Evolutionary conservation across 23 red algal genomes (phyloP).

Genomic region (Gracilaria vermiculophylla): DNA sequence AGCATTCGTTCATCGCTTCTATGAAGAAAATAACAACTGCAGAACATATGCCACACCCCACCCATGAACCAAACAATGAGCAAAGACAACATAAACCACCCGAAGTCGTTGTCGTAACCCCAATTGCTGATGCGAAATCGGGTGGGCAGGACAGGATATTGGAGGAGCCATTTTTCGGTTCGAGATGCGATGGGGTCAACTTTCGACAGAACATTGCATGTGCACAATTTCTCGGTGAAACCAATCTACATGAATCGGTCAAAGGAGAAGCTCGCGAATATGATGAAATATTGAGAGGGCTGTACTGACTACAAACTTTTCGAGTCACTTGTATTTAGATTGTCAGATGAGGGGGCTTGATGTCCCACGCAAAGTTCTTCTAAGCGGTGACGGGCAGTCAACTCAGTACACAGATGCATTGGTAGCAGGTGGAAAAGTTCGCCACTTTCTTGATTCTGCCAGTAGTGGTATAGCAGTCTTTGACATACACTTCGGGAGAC

Average conservation of each 20-base stretch:
- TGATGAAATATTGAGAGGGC: constrained; percentile 1
- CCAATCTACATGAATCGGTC: background rate
- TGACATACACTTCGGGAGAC: too few relatives aligned
- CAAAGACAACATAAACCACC: background rate
- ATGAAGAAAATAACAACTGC: background rate
- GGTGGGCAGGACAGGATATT: background rate
- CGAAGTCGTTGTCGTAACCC: background rate
- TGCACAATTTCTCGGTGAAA: background rate
- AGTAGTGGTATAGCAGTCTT: too few relatives aligned
- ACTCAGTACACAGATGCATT: too few relatives aligned
- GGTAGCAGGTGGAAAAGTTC: too few relatives aligned
- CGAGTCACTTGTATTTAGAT: too few relatives aligned
- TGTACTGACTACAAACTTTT: background rate
- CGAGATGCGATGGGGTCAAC: background rate
- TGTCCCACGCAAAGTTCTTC: too few relatives aligned
- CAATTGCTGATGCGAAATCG: background rate
- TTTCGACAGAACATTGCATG: background rate
- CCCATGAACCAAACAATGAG: background rate
- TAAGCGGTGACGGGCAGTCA: too few relatives aligned
- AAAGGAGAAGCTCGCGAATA: background rate
- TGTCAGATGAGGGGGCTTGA: too few relatives aligned
- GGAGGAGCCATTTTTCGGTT: too few relatives aligned
- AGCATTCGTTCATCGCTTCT: background rate
- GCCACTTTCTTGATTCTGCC: too few relatives aligned
- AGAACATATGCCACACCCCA: background rate